Base-by-base conservation (phyloP, 495 filamentous ascomycete species). In the Aspergillus ellipticus region DNA sequence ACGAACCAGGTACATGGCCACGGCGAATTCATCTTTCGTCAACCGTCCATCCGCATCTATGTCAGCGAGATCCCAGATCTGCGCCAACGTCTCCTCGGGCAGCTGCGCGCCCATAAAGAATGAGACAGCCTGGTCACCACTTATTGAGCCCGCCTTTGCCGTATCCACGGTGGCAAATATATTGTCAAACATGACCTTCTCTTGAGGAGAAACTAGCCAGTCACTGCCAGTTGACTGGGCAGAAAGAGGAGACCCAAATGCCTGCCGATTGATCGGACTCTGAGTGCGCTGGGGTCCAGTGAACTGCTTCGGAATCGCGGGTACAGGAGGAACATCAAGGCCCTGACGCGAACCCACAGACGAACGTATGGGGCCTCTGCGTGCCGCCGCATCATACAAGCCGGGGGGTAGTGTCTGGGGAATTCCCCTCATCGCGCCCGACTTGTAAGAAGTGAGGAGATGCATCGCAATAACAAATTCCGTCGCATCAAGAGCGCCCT, bases 381-480 rank as follows among this genome's bases (percentile, higher is more conserved):
- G 84, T 50, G 90, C 82, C 6, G 95, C 94, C 22, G 95, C 94
- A 61, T 97, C 94, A 60, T 95, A 97, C 15, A 98, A 77, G 2
- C 88, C 88, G 16, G 89, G 83, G 22, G 95, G 95, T 2, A 98
- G 80, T 33, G 87, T 85, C 54, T 78, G 86, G 21, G 94, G 94
- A 57, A 97, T 77, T 43, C 80, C 87, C 52, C 86, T 83, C 69
- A 98, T 78, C 6, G 82, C 78, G 22, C 92, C 89, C 20, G 84
- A 88, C 74, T 93, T 96, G 69, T 85, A 91, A 6, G 92, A 96
- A 5, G 89, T 89, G 50, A 98, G 77, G 26, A 98, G 79, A 74
- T 98, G 94, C 94, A 98, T 98, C 10, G 95, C 93, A 62, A 98
- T 94, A 62, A 97, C 88, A 68, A 98, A 98, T 56, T 97, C 94